These are phyloP conservation scores for Arthrobotrys musiformis DNA, from an alignment of 2,329 filamentous ascomycete genomes.

Conservation along the genomic window DNA sequence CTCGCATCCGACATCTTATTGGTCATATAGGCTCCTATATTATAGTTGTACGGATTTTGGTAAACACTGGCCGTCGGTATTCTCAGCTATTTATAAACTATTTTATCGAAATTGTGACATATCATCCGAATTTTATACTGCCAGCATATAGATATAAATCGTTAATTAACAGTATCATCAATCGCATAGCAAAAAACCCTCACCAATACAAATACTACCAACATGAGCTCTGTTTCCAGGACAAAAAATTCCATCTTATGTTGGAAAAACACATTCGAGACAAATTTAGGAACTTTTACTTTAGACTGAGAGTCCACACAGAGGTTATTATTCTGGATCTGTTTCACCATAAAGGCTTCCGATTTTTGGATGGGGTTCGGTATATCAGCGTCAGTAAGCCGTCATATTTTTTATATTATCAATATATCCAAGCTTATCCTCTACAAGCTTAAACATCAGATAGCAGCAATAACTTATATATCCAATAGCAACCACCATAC, in stretches of 20 bases:
- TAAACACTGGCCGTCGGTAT: background rate
- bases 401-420: conserved; percentile 21
- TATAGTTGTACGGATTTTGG: conserved; percentile 1
- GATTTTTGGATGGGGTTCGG: background rate
- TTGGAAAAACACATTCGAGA: background rate
- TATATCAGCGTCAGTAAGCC: conserved; percentile 28
- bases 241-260: background rate
- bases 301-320: conserved; percentile 9
- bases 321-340: conserved; percentile 22
- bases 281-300: background rate
- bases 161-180: conserved; percentile 17
- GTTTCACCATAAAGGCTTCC: background rate
- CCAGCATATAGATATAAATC: background rate
- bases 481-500: conserved; percentile 22
- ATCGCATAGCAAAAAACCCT: background rate
- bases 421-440: conserved; percentile 13
- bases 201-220: background rate
- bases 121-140: conserved; percentile 13
- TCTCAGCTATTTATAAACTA: conserved; percentile 14
- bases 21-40: conserved; percentile 12
- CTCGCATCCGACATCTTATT: conserved; percentile 1
- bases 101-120: background rate
- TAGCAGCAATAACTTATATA: conserved; percentile 27
- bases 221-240: background rate
- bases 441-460: background rate